Evolutionary conservation across 768 basidiomycete genomes (phyloP), one percentile per base, ranked within the genome.

Genomic region (Piloderma croceum): DNA sequence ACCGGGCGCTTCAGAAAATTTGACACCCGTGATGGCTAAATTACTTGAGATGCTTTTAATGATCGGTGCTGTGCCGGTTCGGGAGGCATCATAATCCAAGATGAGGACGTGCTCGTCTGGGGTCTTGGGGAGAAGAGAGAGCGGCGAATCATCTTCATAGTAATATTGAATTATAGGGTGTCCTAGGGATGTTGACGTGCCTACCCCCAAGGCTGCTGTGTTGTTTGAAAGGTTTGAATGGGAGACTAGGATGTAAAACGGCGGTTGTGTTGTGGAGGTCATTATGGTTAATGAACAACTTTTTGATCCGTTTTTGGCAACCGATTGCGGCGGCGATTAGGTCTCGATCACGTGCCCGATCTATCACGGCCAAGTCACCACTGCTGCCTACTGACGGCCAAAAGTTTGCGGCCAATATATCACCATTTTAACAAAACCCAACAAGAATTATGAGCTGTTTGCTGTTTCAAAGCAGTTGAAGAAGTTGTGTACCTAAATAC

Each of bases 131-230:
- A 87, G 61, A 10, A 90, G 61, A 9, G 75, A 60, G n/a, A 77
- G 59, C 3, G 85, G 80, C 0, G 81, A 71, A 53, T 91, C 89
- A 50, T 91, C 86, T 15, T 77, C 73, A 53, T 86, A 90, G 51
- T 86, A 83, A 56, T 90, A 90, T 50, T 90, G 82, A 13, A 91
- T 79, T 31, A 67, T 63, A 4, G 85, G 83, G 53, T 90, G 88
- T 9, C 71, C 62, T 36, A 85, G 67, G n/a, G 71, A 36, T 11
- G 59, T 38, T 13, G 60, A 46, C 17, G 53, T 22, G n/a, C n/a
- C n/a, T n/a, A n/a, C n/a, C n/a, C n/a, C n/a, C 34, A 67, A n/a
- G n/a, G n/a, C n/a, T 51, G 23, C 44, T 47, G 2, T 46, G 22
- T 67, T 69, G 36, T 57, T 54, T 22, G 65, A 62, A 18, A 72